phyloP scores from a whole-genome alignment of 768 basidiomycete genomes.

The Cyclocybe cylindracea region DNA sequence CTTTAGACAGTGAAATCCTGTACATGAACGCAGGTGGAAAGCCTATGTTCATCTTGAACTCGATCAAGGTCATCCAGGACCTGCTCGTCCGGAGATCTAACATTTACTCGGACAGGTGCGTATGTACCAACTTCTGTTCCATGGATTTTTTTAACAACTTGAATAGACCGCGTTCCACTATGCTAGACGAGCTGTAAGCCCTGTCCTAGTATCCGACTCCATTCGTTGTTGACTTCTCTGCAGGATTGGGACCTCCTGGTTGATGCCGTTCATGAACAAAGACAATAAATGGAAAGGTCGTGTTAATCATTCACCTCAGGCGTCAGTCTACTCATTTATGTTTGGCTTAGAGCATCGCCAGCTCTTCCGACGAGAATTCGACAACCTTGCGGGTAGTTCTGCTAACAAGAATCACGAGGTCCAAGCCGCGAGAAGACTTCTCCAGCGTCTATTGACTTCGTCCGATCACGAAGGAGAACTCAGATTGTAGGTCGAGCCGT shows the following conservation, averaged over 20 bases:
- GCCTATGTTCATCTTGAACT: slow-evolving; percentile 4
- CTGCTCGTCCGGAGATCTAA: slow-evolving; percentile 1
- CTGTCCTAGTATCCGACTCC: not conserved
- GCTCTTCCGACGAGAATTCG: slow-evolving; percentile 6
- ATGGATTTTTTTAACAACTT: too few relatives aligned
- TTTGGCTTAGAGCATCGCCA: slow-evolving; percentile 1
- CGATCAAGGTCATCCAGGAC: not conserved
- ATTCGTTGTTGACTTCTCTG: not conserved
- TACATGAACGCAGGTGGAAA: slow-evolving; percentile 2
- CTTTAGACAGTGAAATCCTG: slow-evolving; percentile 1
- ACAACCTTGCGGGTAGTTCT: not conserved
- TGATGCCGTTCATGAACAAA: slow-evolving; percentile 4
- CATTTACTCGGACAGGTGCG: slow-evolving; percentile 4
- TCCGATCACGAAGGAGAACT: slow-evolving; percentile 6
- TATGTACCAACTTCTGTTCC: too few relatives aligned
- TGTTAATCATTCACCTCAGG: not conserved
- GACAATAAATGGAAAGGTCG: slow-evolving; percentile 3
- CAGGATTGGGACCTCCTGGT: slow-evolving; percentile 3
- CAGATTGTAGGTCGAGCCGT: not conserved
- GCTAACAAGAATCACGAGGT: slow-evolving; percentile 2
- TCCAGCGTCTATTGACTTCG: not conserved
- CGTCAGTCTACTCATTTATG: not conserved
- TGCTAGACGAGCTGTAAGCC: slow-evolving; percentile 6
- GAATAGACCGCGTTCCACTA: not conserved
- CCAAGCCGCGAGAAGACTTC: slow-evolving; percentile 1